Base-by-base conservation (phyloP, 2,329 filamentous ascomycete species). In the Epichloe scottii region DNA sequence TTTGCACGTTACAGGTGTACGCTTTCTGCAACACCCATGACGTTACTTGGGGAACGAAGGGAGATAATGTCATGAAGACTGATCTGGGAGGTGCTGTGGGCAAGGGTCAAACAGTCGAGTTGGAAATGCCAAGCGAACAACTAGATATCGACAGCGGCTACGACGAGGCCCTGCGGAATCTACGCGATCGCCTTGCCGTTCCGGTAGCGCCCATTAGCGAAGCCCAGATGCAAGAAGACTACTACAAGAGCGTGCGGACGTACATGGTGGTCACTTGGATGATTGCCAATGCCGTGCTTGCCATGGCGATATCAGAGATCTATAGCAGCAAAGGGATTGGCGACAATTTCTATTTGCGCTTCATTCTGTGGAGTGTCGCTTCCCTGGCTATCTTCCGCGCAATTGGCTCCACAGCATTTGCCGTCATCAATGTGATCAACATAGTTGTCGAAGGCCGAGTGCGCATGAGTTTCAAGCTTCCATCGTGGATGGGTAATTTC, bases 21-120 rank as follows among this genome's bases (percentile, higher is more conserved):
- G 93, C 93, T 42, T 98, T 98, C 69, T 97, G 93, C 75, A 98
- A 98, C 72, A 95, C 91, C 0, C 93, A 98, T 78, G 93, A 98
- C 66, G 89, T 98, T 19, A 95, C 90, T 0, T 98, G 93, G 93
- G 93, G 93, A 43, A 98, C 93, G 44, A 98, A 98, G 71, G 93
- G 93, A 52, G 93, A 98, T 76, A 98, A 98, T 67, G 82, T 95
- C 37, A 84, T 93, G 61, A 85, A 88, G 67, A 96, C 87, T 7
- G 94, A 98, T 64, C 81, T 98, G 0, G 93, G 93, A 51, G 82
- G 87, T 5, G 93, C 94, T 12, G 81, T 87, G 6, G 83, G 83
- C 47, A 83, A 86, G 57, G 87, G 85, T 51, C 78, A 84, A 53
- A 88, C 85, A 0, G 93, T 98, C 60, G 89, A 96, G 66, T 77